Percentiles rank a stretch among this genome's conserved stretches.
Conservation (phyloP, 208 protist genomes). For the Phytomonas francai region DNA sequence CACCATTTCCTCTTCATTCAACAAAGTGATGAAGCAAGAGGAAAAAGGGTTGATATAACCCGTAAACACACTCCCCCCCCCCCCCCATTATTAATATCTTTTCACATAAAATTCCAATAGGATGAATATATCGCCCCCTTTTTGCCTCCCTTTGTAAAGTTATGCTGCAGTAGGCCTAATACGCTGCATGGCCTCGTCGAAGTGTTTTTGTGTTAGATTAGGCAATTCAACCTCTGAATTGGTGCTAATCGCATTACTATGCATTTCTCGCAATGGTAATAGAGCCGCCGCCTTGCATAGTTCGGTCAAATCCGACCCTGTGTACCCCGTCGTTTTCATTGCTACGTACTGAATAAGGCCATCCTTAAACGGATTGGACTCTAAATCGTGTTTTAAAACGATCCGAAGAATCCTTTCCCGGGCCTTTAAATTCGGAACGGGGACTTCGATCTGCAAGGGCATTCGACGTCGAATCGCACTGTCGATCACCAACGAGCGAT, state of each 20-base stretch:
- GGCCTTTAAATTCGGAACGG: constrained; percentile 39
- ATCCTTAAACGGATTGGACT: constrained; percentile 34
- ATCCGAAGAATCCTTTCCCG: constrained; percentile 76
- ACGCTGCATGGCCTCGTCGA: constrained; percentile 62
- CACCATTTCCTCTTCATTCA: too few relatives aligned
- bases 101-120: too few relatives aligned
- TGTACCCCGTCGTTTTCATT: constrained; percentile 71
- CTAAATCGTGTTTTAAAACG: constrained; percentile 55
- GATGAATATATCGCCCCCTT: neutral
- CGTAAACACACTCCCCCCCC: too few relatives aligned
- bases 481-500: constrained; percentile 87
- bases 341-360: constrained; percentile 70
- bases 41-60: too few relatives aligned
- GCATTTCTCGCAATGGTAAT: constrained; percentile 63
- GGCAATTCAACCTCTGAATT: constrained; percentile 27
- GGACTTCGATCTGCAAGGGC: constrained; percentile 79
- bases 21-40: too few relatives aligned
- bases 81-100: too few relatives aligned
- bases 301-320: constrained; percentile 90
- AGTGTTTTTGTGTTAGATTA: constrained; percentile 52
- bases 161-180: constrained; percentile 57
- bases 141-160: neutral
- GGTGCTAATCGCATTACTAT: neutral
- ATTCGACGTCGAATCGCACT: constrained; percentile 87
- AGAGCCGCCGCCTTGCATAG: constrained; percentile 86